Base-by-base conservation (phyloP, 2,329 filamentous ascomycete genomes). In the Mollisia scopiformis region DNA sequence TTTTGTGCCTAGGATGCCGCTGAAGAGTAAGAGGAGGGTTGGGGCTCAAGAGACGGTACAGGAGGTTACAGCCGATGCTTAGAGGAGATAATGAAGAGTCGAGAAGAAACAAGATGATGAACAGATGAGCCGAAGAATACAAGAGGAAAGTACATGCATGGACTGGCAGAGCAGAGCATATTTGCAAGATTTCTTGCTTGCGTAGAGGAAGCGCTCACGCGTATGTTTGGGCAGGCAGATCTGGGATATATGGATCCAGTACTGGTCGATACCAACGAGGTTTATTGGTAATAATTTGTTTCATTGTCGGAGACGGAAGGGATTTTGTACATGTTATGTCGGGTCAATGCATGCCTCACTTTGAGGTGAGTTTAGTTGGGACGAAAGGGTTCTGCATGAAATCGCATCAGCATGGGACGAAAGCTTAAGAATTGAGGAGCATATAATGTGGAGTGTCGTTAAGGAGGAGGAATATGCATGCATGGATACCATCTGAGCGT, bases 1-100 rank as follows among this genome's bases (percentile, higher is more conserved):
- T 57, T 72, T 71, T 49, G 61, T 72, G 13, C 69, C 71, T 19
- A 67, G 61, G 53, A 64, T 73, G 62, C 67, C 69, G 13, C 54
- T 69, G 50, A 69, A 67, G 37, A 63, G 51, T 10, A 68, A 68
- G 55, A 67, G 60, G 51, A 69, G 64, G 19, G 25, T 62, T 41
- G 25, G 16, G 2, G n/a, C 66, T n/a, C 59, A 68, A 41, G 69
- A 73, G 50, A 66, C 62, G 16, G 61, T 67, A 13, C 27, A 64
- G 49, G 65, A 73, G 58, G 65, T 73, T 33, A 68, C 68, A 6
- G 68, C 67, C 10, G 66, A 69, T 60, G 68, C 66, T 5, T 70
- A 63, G 52, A 58, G n/a, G 35, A 33, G 39, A 16, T 25, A 19
- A 47, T 28, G 30, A 37, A 33, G 37, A 31, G 31, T 49, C 23